phyloP scores from a whole-genome alignment of 257 asterid species.

The Nicotiana otophora region DNA sequence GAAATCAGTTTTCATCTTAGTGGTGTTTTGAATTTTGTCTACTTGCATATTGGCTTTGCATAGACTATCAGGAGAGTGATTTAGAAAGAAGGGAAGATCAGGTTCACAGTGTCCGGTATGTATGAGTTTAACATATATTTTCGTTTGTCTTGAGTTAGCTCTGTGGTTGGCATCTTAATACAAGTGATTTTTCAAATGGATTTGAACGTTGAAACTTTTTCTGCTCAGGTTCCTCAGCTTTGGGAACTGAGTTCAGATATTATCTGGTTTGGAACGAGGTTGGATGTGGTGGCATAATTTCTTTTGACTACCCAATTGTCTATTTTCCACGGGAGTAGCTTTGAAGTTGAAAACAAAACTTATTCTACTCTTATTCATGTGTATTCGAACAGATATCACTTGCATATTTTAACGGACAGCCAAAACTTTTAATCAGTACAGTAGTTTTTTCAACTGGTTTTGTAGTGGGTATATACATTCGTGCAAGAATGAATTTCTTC shows the following conservation, averaged over 20 bases:
- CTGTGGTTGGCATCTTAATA: background rate
- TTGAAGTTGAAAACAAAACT: background rate
- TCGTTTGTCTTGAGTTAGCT: background rate
- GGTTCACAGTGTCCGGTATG: background rate
- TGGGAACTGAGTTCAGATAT: background rate
- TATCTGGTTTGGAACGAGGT: background rate
- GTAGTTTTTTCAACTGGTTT: background rate
- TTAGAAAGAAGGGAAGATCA: background rate
- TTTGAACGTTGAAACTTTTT: background rate
- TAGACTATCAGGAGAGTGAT: background rate
- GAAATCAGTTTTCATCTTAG: background rate
- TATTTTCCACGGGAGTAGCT: background rate
- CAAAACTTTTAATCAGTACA: background rate
- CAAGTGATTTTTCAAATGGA: background rate
- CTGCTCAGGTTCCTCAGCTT: constrained; percentile 1
- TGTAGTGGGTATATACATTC: background rate
- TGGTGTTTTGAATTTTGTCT: background rate
- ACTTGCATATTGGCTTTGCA: background rate
- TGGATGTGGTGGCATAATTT: background rate
- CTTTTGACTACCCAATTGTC: background rate
- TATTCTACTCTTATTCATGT: background rate
- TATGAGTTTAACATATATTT: background rate
- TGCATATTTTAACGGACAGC: background rate
- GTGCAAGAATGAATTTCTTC: too few relatives aligned
- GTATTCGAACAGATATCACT: background rate